A percentile compares a stretch with the other conserved stretches of the same genome.
Conservation (phyloP, 1,284 basidiomycete species). For the Taiwanofungus camphoratus region DNA sequence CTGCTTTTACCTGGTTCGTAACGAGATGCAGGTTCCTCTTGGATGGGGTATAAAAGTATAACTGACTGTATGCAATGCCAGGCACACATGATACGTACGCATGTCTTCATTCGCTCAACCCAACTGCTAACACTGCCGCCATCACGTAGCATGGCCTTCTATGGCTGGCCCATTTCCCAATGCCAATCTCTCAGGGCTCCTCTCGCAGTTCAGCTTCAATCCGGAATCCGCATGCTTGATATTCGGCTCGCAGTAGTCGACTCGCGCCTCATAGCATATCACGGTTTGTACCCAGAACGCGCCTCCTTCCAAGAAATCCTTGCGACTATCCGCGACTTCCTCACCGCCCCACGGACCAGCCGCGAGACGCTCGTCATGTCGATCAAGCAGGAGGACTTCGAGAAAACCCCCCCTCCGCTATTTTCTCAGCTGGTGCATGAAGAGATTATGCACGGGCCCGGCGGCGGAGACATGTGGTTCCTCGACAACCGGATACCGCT, state of each 20-base stretch:
- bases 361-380: slow-evolving; percentile 78
- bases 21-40: not conserved
- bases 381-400: slow-evolving; percentile 79
- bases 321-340: slow-evolving; percentile 54
- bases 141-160: slow-evolving; percentile 69
- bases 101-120: not conserved
- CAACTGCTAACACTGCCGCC: not conserved
- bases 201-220: slow-evolving; percentile 51
- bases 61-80: slow-evolving; percentile 24
- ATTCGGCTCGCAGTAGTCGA: slow-evolving; percentile 70
- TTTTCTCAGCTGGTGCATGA: slow-evolving; percentile 67
- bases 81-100: slow-evolving; percentile 71
- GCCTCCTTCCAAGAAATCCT: slow-evolving; percentile 65
- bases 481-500: slow-evolving; percentile 71
- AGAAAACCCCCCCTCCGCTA: slow-evolving; percentile 33
- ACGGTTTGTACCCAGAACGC: slow-evolving; percentile 69
- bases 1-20: slow-evolving; percentile 65
- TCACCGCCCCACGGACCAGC: slow-evolving; percentile 48
- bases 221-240: slow-evolving; percentile 77
- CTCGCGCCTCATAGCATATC: slow-evolving; percentile 66
- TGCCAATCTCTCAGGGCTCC: slow-evolving; percentile 56
- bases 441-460: slow-evolving; percentile 52
- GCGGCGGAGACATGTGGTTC: slow-evolving; percentile 69
- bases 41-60: too few species aligned
- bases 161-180: slow-evolving; percentile 76